phyloP scores from a whole-genome alignment of 306 rosid genomes.

The Fagus sylvatica region DNA sequence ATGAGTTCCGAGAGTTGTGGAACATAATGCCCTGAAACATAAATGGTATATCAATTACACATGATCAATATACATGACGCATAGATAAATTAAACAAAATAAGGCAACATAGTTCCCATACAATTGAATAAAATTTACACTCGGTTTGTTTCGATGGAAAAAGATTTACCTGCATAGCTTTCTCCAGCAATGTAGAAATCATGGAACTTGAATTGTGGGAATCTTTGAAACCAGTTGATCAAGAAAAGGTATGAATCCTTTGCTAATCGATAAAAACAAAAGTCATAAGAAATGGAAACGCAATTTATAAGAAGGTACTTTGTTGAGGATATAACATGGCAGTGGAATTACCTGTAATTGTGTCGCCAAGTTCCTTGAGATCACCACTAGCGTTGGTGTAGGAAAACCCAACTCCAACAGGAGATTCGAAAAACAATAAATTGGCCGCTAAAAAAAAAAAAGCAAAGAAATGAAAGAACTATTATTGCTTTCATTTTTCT shows the following conservation, averaged over 20 bases:
- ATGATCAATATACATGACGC: too few species aligned
- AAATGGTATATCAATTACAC: not conserved
- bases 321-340: not conserved
- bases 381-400: conserved; percentile 71
- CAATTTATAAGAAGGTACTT: not conserved
- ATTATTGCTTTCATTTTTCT: not conserved
- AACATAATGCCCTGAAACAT: conserved; percentile 74
- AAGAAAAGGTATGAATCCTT: conserved; percentile 68
- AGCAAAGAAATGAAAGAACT: not conserved
- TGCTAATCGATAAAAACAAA: conserved; percentile 40
- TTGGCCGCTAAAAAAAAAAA: conserved; percentile 55
- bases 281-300: conserved; percentile 5
- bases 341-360: conserved; percentile 50
- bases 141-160: too few species aligned
- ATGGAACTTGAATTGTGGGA: conserved; percentile 75
- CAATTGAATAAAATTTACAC: too few species aligned
- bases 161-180: conserved; percentile 91
- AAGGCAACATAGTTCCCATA: too few species aligned
- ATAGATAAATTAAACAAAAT: too few species aligned
- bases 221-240: conserved; percentile 69
- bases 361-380: conserved; percentile 58
- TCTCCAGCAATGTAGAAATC: conserved; percentile 86
- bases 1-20: conserved; percentile 55
- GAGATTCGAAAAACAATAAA: conserved; percentile 77
- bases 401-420: conserved; percentile 88